Base-by-base conservation (phyloP, 2,329 filamentous ascomycete genomes). In the Neofusicoccum parvum region DNA sequence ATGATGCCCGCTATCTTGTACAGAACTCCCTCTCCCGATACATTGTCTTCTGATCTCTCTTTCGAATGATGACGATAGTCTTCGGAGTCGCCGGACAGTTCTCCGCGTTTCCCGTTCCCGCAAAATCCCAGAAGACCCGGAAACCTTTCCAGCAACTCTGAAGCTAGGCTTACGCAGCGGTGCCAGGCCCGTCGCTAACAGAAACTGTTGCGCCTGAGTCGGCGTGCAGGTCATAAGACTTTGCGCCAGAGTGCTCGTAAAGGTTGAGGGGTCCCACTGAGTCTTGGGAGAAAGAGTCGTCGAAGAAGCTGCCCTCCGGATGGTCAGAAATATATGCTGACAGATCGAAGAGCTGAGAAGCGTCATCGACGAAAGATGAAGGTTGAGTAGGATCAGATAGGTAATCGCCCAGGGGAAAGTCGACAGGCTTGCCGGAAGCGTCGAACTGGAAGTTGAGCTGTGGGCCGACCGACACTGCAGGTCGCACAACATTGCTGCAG, bases 401-500 rank as follows among this genome's bases (percentile, higher is more conserved):
- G 74, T 71, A 77, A 69, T 73, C 73, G 67, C 74, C 73, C 71
- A 74, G 69, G 69, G 71, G 70, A 67, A 69, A 70, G 67, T 66
- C 48, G 65, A 39, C 49, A 20, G 65, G 48, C 59, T 70, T 62
- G 72, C 71, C 67, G 54, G 54, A 34, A 46, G 39, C 54, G 70
- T 71, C 64, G 70, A 69, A 69, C 63, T 60, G 69, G 70, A 67
- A 69, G 67, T 68, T 70, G 75, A 75, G 70, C 39, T 62, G 65
- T 50, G 65, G 53, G 83, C 87, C 90, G 91, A 94, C 90, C 88
- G 95, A 98, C 95, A 99, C 95, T 91, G 95, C 95, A 96, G 95
- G 95, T 97, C 95, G 81, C 90, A 98, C 95, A 98, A 97, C 94
- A 97, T 90, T 94, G 87, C 95, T 86, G 95, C 95, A 98, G 95